Percentiles rank a stretch among this genome's conserved stretches.
Conservation (phyloP, 768 basidiomycete genomes). For the Hygrophorus pudorinus region DNA sequence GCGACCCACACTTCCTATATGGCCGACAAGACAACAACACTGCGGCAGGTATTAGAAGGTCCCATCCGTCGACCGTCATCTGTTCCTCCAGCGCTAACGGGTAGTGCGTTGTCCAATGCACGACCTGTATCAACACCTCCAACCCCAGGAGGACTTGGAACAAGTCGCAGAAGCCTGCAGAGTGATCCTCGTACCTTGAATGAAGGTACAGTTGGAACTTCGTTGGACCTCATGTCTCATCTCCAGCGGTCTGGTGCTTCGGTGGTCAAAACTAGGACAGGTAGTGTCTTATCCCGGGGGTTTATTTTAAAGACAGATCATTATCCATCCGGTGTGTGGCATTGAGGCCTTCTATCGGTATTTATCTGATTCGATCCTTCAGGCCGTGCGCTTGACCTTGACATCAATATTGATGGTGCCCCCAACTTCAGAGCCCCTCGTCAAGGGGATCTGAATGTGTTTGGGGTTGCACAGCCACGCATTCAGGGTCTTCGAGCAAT, state of each 20-base stretch:
- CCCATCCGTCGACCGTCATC: neutral
- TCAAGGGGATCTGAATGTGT: slow-evolving; percentile 77
- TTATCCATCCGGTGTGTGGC: slow-evolving; percentile 58
- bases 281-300: slow-evolving; percentile 77
- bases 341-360: neutral
- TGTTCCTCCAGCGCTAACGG: neutral
- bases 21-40: no score
- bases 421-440: slow-evolving; percentile 89
- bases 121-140: neutral
- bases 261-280: slow-evolving; percentile 73
- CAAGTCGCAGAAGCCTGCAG: neutral
- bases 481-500: slow-evolving; percentile 87
- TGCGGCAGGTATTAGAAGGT: neutral
- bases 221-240: slow-evolving; percentile 52
- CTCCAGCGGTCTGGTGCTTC: slow-evolving; percentile 60
- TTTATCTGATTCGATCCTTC: slow-evolving; percentile 4
- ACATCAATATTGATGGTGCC: slow-evolving; percentile 87
- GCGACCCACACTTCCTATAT: no score
- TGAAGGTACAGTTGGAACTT: slow-evolving; percentile 11
- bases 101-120: neutral
- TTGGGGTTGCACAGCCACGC: slow-evolving; percentile 92
- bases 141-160: no score
- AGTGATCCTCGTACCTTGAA: neutral
- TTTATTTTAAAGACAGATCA: slow-evolving; percentile 94
- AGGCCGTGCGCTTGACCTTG: slow-evolving; percentile 86